phyloP scores from a whole-genome alignment of 192 early-diverging fungal species.

The Backusella circina region DNA sequence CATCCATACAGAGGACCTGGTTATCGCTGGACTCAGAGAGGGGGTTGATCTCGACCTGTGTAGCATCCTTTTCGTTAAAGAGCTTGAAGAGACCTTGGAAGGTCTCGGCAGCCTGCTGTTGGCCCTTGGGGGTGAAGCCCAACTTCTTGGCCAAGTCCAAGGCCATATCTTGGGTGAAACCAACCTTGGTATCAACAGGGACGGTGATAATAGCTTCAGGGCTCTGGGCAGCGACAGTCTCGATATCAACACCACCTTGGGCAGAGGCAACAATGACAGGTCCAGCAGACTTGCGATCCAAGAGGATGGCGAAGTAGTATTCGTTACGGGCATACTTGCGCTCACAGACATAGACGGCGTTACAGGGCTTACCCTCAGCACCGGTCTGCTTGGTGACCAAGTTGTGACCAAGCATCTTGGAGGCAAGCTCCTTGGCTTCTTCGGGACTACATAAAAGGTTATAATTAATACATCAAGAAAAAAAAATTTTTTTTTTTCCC shows the following conservation, averaged over 20 bases:
- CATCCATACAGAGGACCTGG: conserved; percentile 88
- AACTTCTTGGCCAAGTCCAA: conserved; percentile 77
- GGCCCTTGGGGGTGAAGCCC: conserved; percentile 80
- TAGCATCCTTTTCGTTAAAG: conserved; percentile 96
- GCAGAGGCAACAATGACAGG: conserved; percentile 95
- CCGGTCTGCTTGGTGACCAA: conserved; percentile 99
- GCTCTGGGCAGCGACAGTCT: conserved; percentile 90
- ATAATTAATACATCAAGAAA: not conserved
- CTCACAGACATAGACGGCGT: conserved; percentile 91
- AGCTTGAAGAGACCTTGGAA: conserved; percentile 93
- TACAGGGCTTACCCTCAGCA: conserved; percentile 89
- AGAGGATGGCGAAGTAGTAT: conserved; percentile 98
- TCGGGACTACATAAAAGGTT: conserved; percentile 56
- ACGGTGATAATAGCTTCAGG: conserved; percentile 96
- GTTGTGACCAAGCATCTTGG: conserved; percentile 96
- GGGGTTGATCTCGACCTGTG: conserved; percentile 99
- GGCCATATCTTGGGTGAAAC: conserved; percentile 73
- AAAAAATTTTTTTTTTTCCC: not conserved
- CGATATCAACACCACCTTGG: conserved; percentile 98
- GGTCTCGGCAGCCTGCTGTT: conserved; percentile 86
- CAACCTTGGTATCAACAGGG: conserved; percentile 86
- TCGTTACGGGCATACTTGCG: conserved; percentile 95
- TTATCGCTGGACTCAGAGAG: conserved; percentile 87
- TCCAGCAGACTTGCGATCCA: conserved; percentile 93
- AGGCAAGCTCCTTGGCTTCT: conserved; percentile 83